Conservation (phyloP, 75 land plant genomes). For the Selaginella tamariscina region DNA sequence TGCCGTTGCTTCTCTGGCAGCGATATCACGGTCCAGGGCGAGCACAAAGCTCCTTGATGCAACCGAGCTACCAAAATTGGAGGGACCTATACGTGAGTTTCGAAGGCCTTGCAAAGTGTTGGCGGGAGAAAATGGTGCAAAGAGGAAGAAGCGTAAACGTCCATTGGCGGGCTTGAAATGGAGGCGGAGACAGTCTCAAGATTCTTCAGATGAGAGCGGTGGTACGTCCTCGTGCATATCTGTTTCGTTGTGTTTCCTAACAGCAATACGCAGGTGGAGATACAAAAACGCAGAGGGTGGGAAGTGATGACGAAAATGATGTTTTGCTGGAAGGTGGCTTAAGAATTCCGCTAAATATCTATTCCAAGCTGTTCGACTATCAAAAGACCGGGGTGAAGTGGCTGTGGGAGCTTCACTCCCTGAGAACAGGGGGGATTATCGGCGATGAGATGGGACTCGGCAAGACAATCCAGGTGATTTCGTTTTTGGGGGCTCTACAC, state of each 20-base stretch:
- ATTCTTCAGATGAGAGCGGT: background rate
- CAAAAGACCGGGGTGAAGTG: slow-evolving; percentile 9
- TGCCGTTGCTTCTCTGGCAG: slow-evolving; percentile 42
- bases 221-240: background rate
- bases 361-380: slow-evolving; percentile 5
- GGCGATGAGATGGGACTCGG: slow-evolving; percentile 8
- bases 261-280: background rate
- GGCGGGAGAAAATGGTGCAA: slow-evolving; percentile 16
- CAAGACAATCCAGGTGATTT: background rate
- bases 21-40: slow-evolving; percentile 54
- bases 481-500: background rate
- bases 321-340: slow-evolving; percentile 1
- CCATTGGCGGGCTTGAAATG: slow-evolving; percentile 67
- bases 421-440: slow-evolving; percentile 3
- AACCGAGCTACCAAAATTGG: slow-evolving; percentile 50
- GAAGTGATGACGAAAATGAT: slow-evolving; percentile 7
- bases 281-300: slow-evolving; percentile 4
- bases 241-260: no score
- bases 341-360: slow-evolving; percentile 2
- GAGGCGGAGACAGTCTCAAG: slow-evolving; percentile 28
- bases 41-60: slow-evolving; percentile 72
- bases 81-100: slow-evolving; percentile 68
- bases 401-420: slow-evolving; percentile 1
- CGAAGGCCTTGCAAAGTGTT: slow-evolving; percentile 36
- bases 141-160: slow-evolving; percentile 37